Evolutionary conservation across 2,329 filamentous ascomycete species (phyloP), one percentile per base, ranked within the genome.

Genomic region (Fusarium hostae): DNA sequence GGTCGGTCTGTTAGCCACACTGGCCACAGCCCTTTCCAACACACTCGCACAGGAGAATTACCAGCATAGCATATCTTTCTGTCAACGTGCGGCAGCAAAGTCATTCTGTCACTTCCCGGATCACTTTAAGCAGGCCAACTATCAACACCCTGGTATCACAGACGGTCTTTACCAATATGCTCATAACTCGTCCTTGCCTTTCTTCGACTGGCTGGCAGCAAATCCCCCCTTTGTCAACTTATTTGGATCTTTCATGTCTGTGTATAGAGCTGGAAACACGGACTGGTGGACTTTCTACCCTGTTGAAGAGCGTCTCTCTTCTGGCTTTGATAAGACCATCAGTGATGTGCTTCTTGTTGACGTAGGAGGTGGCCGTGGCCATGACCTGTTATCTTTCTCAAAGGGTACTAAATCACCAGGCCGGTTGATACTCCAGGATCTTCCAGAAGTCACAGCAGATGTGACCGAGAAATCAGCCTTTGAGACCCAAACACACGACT

Each of bases 351-450:
- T 76, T 24, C 22, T 74, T 24, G 68, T 73, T 22, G 69, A 74
- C 40, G 64, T 75, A 11, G 68, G 72, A 8, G 70, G 72, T 28
- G 63, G 70, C 32, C 22, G 63, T 18, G 72, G 72, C 3, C 74
- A 76, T 28, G 70, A 69, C 7, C 50, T 77, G 10, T 62, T 56
- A n/a, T 66, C 69, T 0, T 75, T 78, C 22, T 50, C 41, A 5
- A 41, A 30, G 30, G 52, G 64, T 11, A 30, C 59, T 6, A 10
- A 61, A 45, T 24, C 24, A 16, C 52, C 56, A 13, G 48, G 66
- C 28, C 47, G 48, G 26, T 24, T 65, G 32, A 39, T 77, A 24
- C 32, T 78, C 1, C 66, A 77, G 30, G 73, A 78, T 10, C 48
- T 76, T 9, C 63, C 65, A 13, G 70, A 73, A 32, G 61, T 75